Evolutionary conservation across 306 rosid species (phyloP).

Genomic region (Clitoria ternatea): DNA sequence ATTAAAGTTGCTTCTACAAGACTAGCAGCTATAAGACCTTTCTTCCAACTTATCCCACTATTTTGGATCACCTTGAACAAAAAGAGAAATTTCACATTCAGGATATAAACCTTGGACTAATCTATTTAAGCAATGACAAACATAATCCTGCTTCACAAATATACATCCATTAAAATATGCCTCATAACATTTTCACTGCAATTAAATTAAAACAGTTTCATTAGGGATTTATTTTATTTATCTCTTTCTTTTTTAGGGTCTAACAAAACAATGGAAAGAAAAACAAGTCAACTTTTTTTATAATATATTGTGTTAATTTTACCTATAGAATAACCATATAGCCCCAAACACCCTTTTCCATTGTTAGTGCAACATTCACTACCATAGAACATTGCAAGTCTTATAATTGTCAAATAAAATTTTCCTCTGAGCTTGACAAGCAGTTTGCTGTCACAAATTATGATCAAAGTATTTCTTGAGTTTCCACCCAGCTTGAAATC

Average conservation of each 20-base stretch:
- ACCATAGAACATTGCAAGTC: neutral
- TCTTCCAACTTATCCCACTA: constrained; percentile 17
- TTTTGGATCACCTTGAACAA: constrained; percentile 19
- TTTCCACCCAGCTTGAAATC: neutral
- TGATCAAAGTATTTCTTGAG: neutral
- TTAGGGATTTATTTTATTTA: neutral
- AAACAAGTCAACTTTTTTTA: neutral
- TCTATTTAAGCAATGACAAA: neutral
- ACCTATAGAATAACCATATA: neutral
- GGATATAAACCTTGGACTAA: neutral
- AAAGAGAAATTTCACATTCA: neutral
- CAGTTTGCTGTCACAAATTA: neutral
- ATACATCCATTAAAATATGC: neutral
- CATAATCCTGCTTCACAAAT: constrained; percentile 6
- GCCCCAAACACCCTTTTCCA: neutral
- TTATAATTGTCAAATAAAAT: neutral
- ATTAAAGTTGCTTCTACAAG: constrained; percentile 2
- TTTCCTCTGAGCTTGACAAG: neutral
- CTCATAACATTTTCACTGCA: neutral
- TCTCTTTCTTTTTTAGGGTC: neutral
- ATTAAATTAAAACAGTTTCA: neutral
- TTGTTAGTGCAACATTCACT: neutral
- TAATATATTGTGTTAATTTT: neutral
- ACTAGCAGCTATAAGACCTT: neutral
- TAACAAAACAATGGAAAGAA: neutral